phyloP scores from a whole-genome alignment of 805 yeast genomes.

The Priceomyces castillae region DNA sequence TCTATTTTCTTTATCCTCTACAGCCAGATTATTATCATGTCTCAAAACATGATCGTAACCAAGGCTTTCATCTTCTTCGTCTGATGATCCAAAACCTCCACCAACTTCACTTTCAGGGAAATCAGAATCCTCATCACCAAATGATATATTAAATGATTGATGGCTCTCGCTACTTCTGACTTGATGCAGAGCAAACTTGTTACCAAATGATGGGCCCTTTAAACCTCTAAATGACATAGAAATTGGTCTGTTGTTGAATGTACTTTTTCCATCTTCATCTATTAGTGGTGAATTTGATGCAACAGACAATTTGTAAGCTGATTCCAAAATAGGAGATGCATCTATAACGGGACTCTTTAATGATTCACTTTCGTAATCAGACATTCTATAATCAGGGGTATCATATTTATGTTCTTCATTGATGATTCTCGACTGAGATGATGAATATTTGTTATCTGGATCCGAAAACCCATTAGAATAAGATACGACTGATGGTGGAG shows the following conservation, averaged over 20 bases:
- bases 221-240: slow-evolving; percentile 63
- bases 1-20: slow-evolving; percentile 4
- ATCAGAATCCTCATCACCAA: slow-evolving; percentile 29
- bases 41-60: not conserved
- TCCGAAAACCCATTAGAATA: not conserved
- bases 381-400: no score
- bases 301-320: slow-evolving; percentile 12
- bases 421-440: not conserved
- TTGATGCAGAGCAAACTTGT: slow-evolving; percentile 25
- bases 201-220: slow-evolving; percentile 54
- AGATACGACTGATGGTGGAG: slow-evolving; percentile 3
- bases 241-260: slow-evolving; percentile 33
- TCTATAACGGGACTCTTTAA: slow-evolving; percentile 8
- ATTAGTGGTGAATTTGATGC: slow-evolving; percentile 7
- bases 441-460: not conserved
- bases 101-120: slow-evolving; percentile 32
- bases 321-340: slow-evolving; percentile 21
- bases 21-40: not conserved
- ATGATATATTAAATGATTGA: slow-evolving; percentile 40
- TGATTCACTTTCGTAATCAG: not conserved
- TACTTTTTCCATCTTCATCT: slow-evolving; percentile 8
- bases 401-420: no score
- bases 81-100: slow-evolving; percentile 35
- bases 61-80: slow-evolving; percentile 14
- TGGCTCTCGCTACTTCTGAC: slow-evolving; percentile 38